Evolutionary conservation across 352 stramenopile species (phyloP), one percentile per base, ranked within the genome.

Genomic region (Pythium rhizo-oryzae): DNA sequence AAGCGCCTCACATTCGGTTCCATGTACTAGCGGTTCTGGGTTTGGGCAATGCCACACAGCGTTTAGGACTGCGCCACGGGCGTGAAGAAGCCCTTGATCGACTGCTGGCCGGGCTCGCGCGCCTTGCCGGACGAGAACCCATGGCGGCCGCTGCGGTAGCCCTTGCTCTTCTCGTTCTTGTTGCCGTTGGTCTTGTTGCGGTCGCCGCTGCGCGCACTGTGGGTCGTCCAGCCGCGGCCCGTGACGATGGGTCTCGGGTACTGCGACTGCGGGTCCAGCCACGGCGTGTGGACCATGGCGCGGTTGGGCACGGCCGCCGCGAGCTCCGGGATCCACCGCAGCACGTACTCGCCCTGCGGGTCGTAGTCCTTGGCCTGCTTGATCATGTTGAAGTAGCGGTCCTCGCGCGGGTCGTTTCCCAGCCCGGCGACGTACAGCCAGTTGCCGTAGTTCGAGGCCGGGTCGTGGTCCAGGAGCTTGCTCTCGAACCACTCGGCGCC

Each of bases 301-400:
- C 25, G 41, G 61, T 68, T 56, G 33, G 47, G 37, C 9, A 67
- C 50, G 13, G 61, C 52, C 35, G 39, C n/a, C 6, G 11, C n/a
- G 21, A 68, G 51, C 61, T 68, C 61, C 7, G 61, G 52, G 24
- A 68, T 25, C 61, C 61, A 68, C 52, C 49, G 61, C 18, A 68
- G 52, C 41, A 68, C 61, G 28, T 56, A 68, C 39, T 44, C 52
- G 11, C 61, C 61, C 2, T 68, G 41, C 23, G 61, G 61, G n/a
- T 62, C 62, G 53, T 69, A 69, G 62, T 69, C 62, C 43, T 69
- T 69, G 24, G 62, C 62, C 62, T 69, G 62, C 62, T 69, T 69
- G 62, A 69, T 69, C 62, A 69, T 69, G 53, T 69, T 67, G 37
- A 67, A 67, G 51, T 67, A 67, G 13, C 60, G 60, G 19, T 67